Conservation (phyloP, 371 early-diverging fungal genomes). For the Lichtheimia corymbifera region DNA sequence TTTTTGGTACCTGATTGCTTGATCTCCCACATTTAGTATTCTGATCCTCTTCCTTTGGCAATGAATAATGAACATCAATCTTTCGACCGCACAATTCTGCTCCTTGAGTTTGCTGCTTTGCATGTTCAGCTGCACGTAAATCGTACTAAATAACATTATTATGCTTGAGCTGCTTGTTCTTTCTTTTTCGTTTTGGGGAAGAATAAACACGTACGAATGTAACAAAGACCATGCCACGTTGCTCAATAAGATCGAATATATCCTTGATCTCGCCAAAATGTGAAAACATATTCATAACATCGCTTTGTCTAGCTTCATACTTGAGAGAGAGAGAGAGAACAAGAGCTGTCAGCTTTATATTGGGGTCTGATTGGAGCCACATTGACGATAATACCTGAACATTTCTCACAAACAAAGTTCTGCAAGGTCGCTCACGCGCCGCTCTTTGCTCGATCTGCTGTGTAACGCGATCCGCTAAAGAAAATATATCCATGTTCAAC, state of each 20-base stretch:
- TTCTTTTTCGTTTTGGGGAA: not conserved
- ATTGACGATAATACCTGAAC: slow-evolving; percentile 44
- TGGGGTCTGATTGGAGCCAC: too few relatives aligned
- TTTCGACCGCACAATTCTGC: slow-evolving; percentile 37
- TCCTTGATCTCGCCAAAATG: slow-evolving; percentile 55
- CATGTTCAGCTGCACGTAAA: slow-evolving; percentile 50
- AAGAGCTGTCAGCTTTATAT: not conserved
- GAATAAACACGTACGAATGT: slow-evolving; percentile 46
- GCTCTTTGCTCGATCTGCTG: slow-evolving; percentile 45
- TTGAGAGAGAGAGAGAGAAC: not conserved
- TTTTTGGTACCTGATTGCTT: slow-evolving; percentile 51
- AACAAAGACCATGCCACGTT: slow-evolving; percentile 57
- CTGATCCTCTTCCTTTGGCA: slow-evolving; percentile 57
- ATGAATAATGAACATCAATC: slow-evolving; percentile 62
- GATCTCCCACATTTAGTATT: slow-evolving; percentile 47
- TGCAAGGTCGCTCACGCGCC: slow-evolving; percentile 50
- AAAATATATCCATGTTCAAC: too few relatives aligned
- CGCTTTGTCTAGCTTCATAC: slow-evolving; percentile 11
- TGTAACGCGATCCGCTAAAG: slow-evolving; percentile 26
- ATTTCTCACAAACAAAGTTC: slow-evolving; percentile 58
- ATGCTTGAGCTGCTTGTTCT: not conserved
- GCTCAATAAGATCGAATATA: slow-evolving; percentile 46
- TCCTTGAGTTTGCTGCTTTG: slow-evolving; percentile 46
- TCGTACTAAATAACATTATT: slow-evolving; percentile 38
- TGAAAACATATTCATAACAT: slow-evolving; percentile 42